These are phyloP conservation scores for Barnettozyma siamensis DNA, from an alignment of 805 yeast genomes.

Conservation along the genomic window DNA sequence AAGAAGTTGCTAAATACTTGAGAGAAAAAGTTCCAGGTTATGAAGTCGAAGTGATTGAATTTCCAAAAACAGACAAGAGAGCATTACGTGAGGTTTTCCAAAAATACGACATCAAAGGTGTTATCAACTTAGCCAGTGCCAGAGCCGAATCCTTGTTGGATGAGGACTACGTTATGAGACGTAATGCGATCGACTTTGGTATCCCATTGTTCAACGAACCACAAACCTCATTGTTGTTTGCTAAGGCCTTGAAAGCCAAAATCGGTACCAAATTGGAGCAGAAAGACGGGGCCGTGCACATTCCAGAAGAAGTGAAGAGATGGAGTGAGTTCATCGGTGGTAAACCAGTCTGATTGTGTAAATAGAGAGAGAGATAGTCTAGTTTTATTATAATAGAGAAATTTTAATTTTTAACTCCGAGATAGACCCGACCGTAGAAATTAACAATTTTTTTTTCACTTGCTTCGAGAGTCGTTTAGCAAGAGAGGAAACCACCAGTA, in stretches of 20 bases:
- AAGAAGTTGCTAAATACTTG: conserved; percentile 67
- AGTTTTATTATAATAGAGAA: no score
- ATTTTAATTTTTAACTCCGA: neutral
- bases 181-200: conserved; percentile 98
- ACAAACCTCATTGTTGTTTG: conserved; percentile 81
- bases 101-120: conserved; percentile 75
- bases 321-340: conserved; percentile 98
- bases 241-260: conserved; percentile 72
- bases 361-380: no score
- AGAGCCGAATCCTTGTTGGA: conserved; percentile 83
- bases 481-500: no score
- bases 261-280: conserved; percentile 48
- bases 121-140: conserved; percentile 84
- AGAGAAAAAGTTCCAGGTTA: conserved; percentile 35
- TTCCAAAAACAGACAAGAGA: conserved; percentile 92
- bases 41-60: conserved; percentile 60
- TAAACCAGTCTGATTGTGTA: conserved; percentile 55
- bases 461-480: no score
- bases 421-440: no score
- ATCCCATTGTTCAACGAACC: conserved; percentile 97
- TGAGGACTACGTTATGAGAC: conserved; percentile 95
- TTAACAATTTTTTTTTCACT: neutral
- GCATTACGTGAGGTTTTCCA: conserved; percentile 91
- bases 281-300: conserved; percentile 37
- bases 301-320: conserved; percentile 84